These are phyloP conservation scores for Mortierella sp. DNA, from an alignment of 371 early-diverging fungal species.

Conservation along the genomic window DNA sequence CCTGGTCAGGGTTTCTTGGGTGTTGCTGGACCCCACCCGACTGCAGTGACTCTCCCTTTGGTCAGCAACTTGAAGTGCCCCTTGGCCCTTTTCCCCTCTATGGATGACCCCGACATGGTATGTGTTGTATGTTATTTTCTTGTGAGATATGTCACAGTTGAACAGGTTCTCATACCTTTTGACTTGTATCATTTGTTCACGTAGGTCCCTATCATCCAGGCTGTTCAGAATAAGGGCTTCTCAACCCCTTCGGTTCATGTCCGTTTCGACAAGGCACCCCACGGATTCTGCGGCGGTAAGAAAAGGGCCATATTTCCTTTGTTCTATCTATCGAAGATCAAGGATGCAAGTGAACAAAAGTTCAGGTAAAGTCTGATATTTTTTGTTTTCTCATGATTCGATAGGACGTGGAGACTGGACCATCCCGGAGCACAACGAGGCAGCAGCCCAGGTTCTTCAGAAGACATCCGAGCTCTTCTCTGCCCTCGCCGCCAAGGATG, in stretches of 20 bases:
- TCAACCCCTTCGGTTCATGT: conserved; percentile 16
- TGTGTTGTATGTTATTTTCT: not conserved
- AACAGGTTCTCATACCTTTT: not conserved
- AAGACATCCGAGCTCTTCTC: conserved; percentile 21
- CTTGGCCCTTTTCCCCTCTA: conserved; percentile 23
- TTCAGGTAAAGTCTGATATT: no score
- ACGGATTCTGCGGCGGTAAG: conserved; percentile 32
- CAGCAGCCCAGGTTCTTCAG: conserved; percentile 19
- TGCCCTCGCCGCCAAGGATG: conserved; percentile 5
- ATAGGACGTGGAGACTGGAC: conserved; percentile 46
- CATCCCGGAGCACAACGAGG: conserved; percentile 30
- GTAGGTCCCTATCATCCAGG: conserved; percentile 22
- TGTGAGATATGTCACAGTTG: not conserved
- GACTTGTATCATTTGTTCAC: not conserved
- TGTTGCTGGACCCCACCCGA: conserved; percentile 37
- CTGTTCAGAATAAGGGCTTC: conserved; percentile 26
- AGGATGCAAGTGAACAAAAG: no score
- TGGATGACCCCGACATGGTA: conserved; percentile 39
- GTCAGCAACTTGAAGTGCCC: conserved; percentile 26
- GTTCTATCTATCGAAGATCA: not conserved
- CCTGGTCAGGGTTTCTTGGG: conserved; percentile 10
- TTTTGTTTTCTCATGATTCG: not conserved
- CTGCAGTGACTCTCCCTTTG: conserved; percentile 11
- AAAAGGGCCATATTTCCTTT: not conserved
- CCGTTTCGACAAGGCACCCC: conserved; percentile 24